Evolutionary conservation across 2,329 filamentous ascomycete species (phyloP), one percentile per base, ranked within the genome.

Genomic region (Neoascochyta sp.): DNA sequence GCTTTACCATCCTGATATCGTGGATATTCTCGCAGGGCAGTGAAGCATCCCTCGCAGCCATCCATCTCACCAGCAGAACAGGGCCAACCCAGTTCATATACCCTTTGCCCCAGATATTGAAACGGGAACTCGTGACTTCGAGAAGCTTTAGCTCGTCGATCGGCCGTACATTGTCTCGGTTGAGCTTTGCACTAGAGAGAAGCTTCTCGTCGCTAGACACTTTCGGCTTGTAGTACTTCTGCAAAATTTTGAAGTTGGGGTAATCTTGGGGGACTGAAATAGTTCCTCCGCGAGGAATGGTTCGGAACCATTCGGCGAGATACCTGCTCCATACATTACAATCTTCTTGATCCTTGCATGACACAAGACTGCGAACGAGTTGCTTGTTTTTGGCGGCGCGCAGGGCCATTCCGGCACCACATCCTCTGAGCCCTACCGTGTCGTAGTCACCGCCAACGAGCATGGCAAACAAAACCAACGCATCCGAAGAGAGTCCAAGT

Each of bases 361-460:
- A 40, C 40, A 54, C 55, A 4, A 65, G 43, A 5, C 30, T 35
- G 10, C 32, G 35, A 5, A 60, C 65, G 11, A 67, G 36, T 5
- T 9, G 11, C 1, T 52, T 53, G 9, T 38, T 36, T 22, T 47
- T 41, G 3, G 56, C 52, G 9, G 56, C 43, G 17, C 31, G 40
- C 7, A 52, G 33, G 2, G 63, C 62, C 16, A 43, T 50, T 9
- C 42, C 39, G 1, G 52, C 35, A 14, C 65, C 67, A 32, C 66
- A 69, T 3, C 52, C 47, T 9, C 22, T 41, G 6, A 69, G 42
- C 4, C 66, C 66, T 39, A 43, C 47, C 2, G 34, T 38, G 24
- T 64, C 41, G 29, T 69, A 69, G 30, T 70, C 66, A 4, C 65
- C 66, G 5, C 66, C 66, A 13, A 49, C 50, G 2, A 69, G 45